Evolutionary conservation across 2,329 filamentous ascomycete genomes (phyloP), one percentile per base, ranked within the genome.

Genomic region (Cytospora paraplurivora): DNA sequence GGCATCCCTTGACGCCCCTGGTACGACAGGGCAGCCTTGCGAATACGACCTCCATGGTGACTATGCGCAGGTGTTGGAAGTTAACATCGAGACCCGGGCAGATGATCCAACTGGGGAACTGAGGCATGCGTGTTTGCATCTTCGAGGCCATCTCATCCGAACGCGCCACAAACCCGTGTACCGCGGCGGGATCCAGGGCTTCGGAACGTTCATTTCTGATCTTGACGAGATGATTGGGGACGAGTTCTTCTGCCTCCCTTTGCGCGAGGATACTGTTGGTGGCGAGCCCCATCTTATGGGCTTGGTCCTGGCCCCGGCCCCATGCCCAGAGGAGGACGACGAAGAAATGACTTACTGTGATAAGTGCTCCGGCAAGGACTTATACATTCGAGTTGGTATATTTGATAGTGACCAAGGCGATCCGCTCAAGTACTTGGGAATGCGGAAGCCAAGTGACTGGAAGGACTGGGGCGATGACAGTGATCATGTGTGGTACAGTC

Each of bases 381-480:
- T 34, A 15, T 47, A 51, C 1, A 15, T 6, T 11, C 27, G 63
- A 11, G 56, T 65, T 5, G 63, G 63, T 7, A 17, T 27, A 7
- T 65, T 65, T 27, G 3, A 17, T 1, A 32, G 19, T 0, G 35
- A n/a, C 0, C 1, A 38, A 2, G 63, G 60, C 12, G 60, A 65
- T 6, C 63, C 63, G 7, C 32, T 65, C 27, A 1, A n/a, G 2
- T 47, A 34, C 21, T 11, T 65, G 32, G 2, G 55, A 3, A 63
- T 56, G 60, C 2, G 4, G 2, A 65, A 65, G 19, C 63, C 63
- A 4, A 17, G 15, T 0, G 56, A 65, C n/a, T 65, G 63, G 63
- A 41, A 1, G 1, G 47, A 60, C 1, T 59, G 59, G 56, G 59
- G 56, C 0, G 27, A 56, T 0, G 41, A 47, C 12, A 56, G 56